Conservation (phyloP, 2,329 filamentous ascomycete genomes). For the Ophiosphaerella narmari region DNA sequence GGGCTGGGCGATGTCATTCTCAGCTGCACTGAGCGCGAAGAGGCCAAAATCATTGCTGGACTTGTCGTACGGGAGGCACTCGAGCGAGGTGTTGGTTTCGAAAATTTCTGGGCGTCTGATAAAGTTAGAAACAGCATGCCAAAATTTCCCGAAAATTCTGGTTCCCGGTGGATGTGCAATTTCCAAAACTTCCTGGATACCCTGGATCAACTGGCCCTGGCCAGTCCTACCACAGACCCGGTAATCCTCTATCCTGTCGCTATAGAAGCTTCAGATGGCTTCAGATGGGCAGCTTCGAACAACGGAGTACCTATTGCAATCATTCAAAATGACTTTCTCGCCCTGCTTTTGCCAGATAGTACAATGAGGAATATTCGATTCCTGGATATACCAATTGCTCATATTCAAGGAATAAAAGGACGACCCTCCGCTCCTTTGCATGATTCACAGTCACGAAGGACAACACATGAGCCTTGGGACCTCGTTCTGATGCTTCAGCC, state of each 20-base stretch:
- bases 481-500: constrained; percentile 21
- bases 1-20: constrained; percentile 33
- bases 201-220: constrained; percentile 19
- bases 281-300: constrained; percentile 21
- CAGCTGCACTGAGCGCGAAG: constrained; percentile 26
- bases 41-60: constrained; percentile 38
- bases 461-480: constrained; percentile 24
- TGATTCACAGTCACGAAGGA: constrained; percentile 24
- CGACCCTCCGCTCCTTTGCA: constrained; percentile 18
- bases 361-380: constrained; percentile 22
- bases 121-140: constrained; percentile 24
- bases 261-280: constrained; percentile 25
- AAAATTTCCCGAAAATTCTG: constrained; percentile 25
- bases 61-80: constrained; percentile 34
- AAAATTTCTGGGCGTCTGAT: constrained; percentile 33
- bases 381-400: constrained; percentile 34
- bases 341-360: constrained; percentile 24
- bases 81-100: constrained; percentile 24
- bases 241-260: constrained; percentile 28
- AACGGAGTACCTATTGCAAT: constrained; percentile 15
- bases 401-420: constrained; percentile 16
- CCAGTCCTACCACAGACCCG: constrained; percentile 12
- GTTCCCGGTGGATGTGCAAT: constrained; percentile 28
- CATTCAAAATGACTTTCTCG: constrained; percentile 24
- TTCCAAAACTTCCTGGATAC: constrained; percentile 37